These are phyloP conservation scores for Salix viminalis DNA, from an alignment of 345 rosid species.

Conservation along the genomic window DNA sequence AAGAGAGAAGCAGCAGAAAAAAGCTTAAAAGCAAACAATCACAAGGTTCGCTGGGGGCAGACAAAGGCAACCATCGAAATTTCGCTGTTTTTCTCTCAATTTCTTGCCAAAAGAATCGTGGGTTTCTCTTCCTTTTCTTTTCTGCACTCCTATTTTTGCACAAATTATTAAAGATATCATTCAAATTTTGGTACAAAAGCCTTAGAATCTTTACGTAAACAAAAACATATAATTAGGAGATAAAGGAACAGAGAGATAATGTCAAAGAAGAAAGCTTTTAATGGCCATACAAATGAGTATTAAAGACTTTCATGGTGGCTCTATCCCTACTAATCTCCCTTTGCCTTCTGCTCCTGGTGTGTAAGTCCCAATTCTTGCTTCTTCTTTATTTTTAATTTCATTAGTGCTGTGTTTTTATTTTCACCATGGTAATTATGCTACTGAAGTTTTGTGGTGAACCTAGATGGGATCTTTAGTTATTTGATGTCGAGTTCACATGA, in stretches of 20 bases:
- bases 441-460: no score
- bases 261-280: constrained; percentile 80
- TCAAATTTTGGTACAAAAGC: neutral
- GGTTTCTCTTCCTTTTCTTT: neutral
- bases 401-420: no score
- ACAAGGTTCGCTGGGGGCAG: neutral
- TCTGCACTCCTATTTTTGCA: neutral
- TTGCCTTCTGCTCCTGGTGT: no score
- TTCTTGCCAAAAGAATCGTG: neutral
- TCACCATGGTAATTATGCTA: no score
- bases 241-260: constrained; percentile 26
- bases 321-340: no score
- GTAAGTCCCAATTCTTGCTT: no score
- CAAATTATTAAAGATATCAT: neutral
- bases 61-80: neutral
- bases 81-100: neutral
- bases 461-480: no score
- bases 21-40: neutral
- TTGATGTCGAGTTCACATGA: no score
- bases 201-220: neutral
- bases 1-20: neutral
- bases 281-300: neutral
- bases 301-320: no score
- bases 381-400: no score
- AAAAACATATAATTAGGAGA: neutral